These are phyloP conservation scores for Pichia rugopelliculosa DNA, from an alignment of 805 yeast species.

Conservation along the genomic window DNA sequence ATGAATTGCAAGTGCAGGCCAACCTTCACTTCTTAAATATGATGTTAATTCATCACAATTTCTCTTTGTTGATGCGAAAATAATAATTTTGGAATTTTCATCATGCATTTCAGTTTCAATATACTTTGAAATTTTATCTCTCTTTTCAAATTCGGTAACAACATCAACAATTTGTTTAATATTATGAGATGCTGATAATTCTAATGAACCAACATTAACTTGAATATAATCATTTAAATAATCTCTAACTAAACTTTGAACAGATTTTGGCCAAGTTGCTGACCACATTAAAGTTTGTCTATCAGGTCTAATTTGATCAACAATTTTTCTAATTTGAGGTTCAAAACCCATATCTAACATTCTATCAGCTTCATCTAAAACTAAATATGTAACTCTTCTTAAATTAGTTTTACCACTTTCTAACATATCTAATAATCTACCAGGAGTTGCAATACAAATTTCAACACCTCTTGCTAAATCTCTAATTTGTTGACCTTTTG, in stretches of 20 bases:
- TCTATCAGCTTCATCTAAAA: conserved; percentile 98
- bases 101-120: conserved; percentile 73
- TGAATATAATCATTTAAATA: conserved; percentile 90
- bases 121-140: conserved; percentile 80
- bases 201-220: conserved; percentile 93
- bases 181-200: conserved; percentile 92
- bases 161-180: conserved; percentile 92
- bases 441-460: conserved; percentile 96
- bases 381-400: conserved; percentile 93
- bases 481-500: conserved; percentile 95
- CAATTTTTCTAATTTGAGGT: conserved; percentile 98
- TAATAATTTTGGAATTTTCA: conserved; percentile 67
- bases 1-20: conserved; percentile 98
- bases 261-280: conserved; percentile 99
- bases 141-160: conserved; percentile 84
- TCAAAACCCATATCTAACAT: conserved; percentile 99
- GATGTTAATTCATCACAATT: conserved; percentile 93
- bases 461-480: conserved; percentile 93
- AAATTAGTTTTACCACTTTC: conserved; percentile 92
- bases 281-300: conserved; percentile 99
- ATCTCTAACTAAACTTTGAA: conserved; percentile 86
- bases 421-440: conserved; percentile 96
- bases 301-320: conserved; percentile 94
- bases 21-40: conserved; percentile 90
- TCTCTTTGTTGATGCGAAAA: conserved; percentile 96